Base-by-base conservation (phyloP, 2,329 filamentous ascomycete species). In the Alternaria atra region DNA sequence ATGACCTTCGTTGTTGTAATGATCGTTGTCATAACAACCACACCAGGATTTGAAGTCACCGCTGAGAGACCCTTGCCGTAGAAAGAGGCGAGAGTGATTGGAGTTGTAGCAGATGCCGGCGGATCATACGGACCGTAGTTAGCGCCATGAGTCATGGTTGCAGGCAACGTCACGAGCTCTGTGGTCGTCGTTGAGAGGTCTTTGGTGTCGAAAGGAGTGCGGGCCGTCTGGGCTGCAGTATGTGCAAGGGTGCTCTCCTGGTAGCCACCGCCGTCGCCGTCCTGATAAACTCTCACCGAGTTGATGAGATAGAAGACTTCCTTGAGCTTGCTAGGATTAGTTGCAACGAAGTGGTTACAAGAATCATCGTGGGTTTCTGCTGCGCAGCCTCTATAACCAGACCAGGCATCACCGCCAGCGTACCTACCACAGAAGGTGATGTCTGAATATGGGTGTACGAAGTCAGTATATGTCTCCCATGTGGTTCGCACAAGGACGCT, bases 321-420 rank as follows among this genome's bases (percentile, higher is more conserved):
- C 7, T 37, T 44, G 29, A 74, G 72, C 4, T 64, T 67, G 7
- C 57, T 30, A 1, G 71, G 71, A 10, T 66, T 62, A 32, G 63
- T 50, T 17, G 60, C 53, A 46, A 75, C 70, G 55, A 55, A 73
- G 12, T 56, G 58, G 30, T 62, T 52, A 50, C 71, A 73, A 8
- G 57, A 88, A 40, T 77, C 62, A 0, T 86, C 89, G 60, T 86
- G 80, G 23, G 71, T 73, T 39, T 43, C 47, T 2, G 47, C 35
- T 13, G 47, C 51, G 43, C 61, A 68, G 13, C 46, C 20, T 4
- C 56, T 60, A 32, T 62, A 46, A 10, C 39, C 47, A 51, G 73
- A 69, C 88, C 90, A 95, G 30, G 89, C 61, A 37, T 55, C 81
- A 6, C 48, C 64, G 15, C 55, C 58, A 12, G 61, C 60, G 32